Evolutionary conservation across 345 rosid species (phyloP), one percentile per base, ranked within the genome.

Genomic region (Erucastrum elatum): DNA sequence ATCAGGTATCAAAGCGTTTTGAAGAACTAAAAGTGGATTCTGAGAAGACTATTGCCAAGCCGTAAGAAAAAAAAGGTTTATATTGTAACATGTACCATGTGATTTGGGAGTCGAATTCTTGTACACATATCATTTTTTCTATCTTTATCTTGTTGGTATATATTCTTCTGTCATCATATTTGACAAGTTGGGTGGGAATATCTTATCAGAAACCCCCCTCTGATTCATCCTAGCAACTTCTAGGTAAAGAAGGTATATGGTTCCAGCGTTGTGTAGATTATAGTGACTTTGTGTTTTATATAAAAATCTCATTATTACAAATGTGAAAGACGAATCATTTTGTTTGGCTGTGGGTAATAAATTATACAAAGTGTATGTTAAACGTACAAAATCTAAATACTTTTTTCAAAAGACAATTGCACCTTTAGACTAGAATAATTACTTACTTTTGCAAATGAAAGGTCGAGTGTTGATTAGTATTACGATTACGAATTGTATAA

Each of bases 1-100:
- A 8, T 29, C 78, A 93, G 99, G 97, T 90, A 17, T 84, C 94
- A 8, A 88, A 84, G 86, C 90, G 85, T 46, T 84, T 93, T 84
- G 94, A 85, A 76, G 94, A 88, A 59, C 75, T 90, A n/a, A 46
- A 82, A 81, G 75, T 69, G 5, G 91, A 87, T 64, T 88, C 90
- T 76, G 87, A 88, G 66, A 88, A 84, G 84, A 80, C 53, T 69
- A 85, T 81, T 26, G 87, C 7, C 7, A n/a, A 49, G n/a, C 56
- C 56, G 55, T 49, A 13, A 44, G 53, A 44, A 44, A 44, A 44
- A 11, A 2, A 10, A 35, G 8, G 2, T 41, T 41, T 41, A 41
- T 41, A 12, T 41, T 41, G 51, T 49, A 49, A 49, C 56, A 49
- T 49, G 17, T 49, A 49, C 56, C 17, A 49, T 49, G 56, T 49